Percentiles rank a stretch among this genome's conserved stretches.
Conservation (phyloP, 2,329 filamentous ascomycete genomes). For the Hymenoscyphus scutula region DNA sequence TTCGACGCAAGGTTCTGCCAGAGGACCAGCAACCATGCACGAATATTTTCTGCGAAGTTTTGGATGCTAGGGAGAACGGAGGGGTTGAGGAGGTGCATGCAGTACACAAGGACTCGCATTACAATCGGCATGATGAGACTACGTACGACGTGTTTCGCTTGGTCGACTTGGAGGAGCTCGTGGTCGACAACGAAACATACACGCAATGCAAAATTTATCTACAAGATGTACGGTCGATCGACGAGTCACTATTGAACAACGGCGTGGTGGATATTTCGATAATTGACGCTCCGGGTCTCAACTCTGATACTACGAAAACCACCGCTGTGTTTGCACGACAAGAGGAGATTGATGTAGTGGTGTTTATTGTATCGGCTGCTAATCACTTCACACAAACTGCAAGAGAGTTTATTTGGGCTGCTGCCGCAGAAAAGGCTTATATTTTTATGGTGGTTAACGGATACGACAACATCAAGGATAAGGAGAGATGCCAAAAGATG, state of each 20-base stretch:
- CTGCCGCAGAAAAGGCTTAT: constrained; percentile 94
- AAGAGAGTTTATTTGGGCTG: constrained; percentile 96
- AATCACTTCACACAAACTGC: constrained; percentile 98
- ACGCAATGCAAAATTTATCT: constrained; percentile 97
- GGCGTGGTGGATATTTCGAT: constrained; percentile 96
- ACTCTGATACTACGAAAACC: constrained; percentile 94
- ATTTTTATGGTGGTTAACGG: constrained; percentile 99
- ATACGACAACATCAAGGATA: constrained; percentile 90
- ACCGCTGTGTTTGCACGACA: constrained; percentile 96
- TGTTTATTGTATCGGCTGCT: constrained; percentile 95
- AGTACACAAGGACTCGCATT: constrained; percentile 75
- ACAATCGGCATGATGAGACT: constrained; percentile 87
- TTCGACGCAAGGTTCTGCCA: constrained; percentile 87
- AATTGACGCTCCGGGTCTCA: constrained; percentile 93
- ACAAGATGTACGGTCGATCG: constrained; percentile 81
- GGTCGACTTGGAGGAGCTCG: constrained; percentile 79
- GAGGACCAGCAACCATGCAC: constrained; percentile 98
- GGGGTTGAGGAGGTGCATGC: constrained; percentile 94
- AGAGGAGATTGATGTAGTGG: constrained; percentile 97
- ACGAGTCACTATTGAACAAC: constrained; percentile 94
- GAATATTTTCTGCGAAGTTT: constrained; percentile 95
- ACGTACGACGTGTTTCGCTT: constrained; percentile 88
- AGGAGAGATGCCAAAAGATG: constrained; percentile 85
- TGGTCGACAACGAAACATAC: constrained; percentile 83
- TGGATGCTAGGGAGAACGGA: constrained; percentile 87